Evolutionary conservation across 768 basidiomycete species (phyloP), one percentile per base, ranked within the genome.

Genomic region (Kwoniella botswanensis): DNA sequence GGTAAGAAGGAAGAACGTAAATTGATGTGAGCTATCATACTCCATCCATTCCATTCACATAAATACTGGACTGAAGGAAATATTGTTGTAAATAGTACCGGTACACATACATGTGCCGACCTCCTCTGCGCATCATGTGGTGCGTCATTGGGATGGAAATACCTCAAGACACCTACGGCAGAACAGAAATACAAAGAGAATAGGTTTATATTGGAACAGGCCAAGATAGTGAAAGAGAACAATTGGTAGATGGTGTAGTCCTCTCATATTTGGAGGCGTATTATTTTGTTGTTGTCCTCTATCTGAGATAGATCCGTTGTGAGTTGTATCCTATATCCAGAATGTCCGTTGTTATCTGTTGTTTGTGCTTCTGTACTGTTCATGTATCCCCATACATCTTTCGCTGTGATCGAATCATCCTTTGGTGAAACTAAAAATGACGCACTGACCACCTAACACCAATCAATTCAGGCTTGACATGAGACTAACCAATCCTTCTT

Each of bases 161-260:
- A 84, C 58, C 70, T 82, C 66, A 78, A 74, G 41, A 80, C 83
- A 6, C 73, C 78, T 18, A 80, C 76, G 26, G 74, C 75, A 4
- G 81, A 82, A 9, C 82, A 84, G 74, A 60, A 75, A 52, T 84
- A 84, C 70, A 84, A 84, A 63, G 83, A 84, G 65, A 80, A 80
- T 3, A 70, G 79, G 55, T 82, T 76, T 63, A 84, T 84, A 54
- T 67, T 83, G 24, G 83, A 84, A 63, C 74, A 75, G 1, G 79
- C 76, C 26, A 76, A 76, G 69, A 72, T 83, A 7, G 72, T 83
- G 69, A 84, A 84, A 74, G 82, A 83, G 76, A 83, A 82, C 46
- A 78, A 76, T 41, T 84, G 83, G 83, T 76, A 29, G 26, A 26
- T 26, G 26, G 26, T 26, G 26, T 26, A 4, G 26, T 26, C 26